These are phyloP conservation scores for Dentipellis fragilis DNA, from an alignment of 768 basidiomycete genomes.

Conservation along the genomic window DNA sequence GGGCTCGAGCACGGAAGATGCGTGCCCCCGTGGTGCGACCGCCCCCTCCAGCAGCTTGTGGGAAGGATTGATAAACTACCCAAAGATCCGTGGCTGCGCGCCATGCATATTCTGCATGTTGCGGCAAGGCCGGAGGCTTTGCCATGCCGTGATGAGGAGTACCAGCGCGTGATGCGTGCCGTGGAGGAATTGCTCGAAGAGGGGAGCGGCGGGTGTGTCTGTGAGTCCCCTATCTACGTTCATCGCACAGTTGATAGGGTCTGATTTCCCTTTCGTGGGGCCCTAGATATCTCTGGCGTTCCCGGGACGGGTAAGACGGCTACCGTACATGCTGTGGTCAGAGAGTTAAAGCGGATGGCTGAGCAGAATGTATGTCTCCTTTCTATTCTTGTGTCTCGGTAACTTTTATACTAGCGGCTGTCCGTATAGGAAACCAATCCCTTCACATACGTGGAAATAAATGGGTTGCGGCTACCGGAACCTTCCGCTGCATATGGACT, in stretches of 20 bases:
- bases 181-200: slow-evolving; percentile 85
- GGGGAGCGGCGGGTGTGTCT: slow-evolving; percentile 91
- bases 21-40: slow-evolving; percentile 18
- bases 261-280: neutral
- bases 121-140: slow-evolving; percentile 83
- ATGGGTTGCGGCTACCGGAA: slow-evolving; percentile 88
- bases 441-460: slow-evolving; percentile 96
- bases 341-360: slow-evolving; percentile 85
- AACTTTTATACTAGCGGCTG: neutral
- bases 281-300: slow-evolving; percentile 88
- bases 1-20: slow-evolving; percentile 6
- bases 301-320: slow-evolving; percentile 99
- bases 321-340: slow-evolving; percentile 87
- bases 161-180: slow-evolving; percentile 57
- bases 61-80: slow-evolving; percentile 41
- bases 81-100: slow-evolving; percentile 61
- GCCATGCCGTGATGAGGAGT: slow-evolving; percentile 86
- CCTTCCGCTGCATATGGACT: slow-evolving; percentile 87
- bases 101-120: slow-evolving; percentile 89
- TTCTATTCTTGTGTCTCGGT: neutral
- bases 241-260: neutral
- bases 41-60: slow-evolving; percentile 26
- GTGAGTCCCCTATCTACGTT: slow-evolving; percentile 36
- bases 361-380: slow-evolving; percentile 51
- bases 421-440: slow-evolving; percentile 73